phyloP scores from a whole-genome alignment of 2,329 filamentous ascomycete genomes.

The Cladosporium austrohemisphaericum region DNA sequence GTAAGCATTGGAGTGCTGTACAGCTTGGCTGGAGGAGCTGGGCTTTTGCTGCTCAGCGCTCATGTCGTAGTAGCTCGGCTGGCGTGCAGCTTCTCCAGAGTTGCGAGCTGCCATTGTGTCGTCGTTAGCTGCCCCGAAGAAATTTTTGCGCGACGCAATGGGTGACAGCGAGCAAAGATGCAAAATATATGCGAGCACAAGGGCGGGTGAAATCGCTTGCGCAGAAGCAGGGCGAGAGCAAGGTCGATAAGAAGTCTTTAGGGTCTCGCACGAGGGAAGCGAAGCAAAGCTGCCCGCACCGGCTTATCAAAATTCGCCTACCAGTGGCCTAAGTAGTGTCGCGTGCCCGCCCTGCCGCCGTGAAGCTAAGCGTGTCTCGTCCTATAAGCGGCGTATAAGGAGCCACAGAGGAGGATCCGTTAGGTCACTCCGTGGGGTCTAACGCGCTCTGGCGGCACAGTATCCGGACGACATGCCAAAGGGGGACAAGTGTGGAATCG shows the following conservation, averaged over 20 bases:
- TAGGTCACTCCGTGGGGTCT: slow-evolving; percentile 1
- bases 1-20: not conserved
- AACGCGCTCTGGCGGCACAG: not conserved
- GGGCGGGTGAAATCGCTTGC: not conserved
- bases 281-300: slow-evolving; percentile 5
- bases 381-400: slow-evolving; percentile 1
- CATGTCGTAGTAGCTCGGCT: not conserved
- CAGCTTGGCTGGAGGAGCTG: slow-evolving; percentile 1
- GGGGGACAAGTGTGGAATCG: not conserved
- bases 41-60: no score
- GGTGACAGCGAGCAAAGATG: not conserved
- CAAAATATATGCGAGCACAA: slow-evolving; percentile 2
- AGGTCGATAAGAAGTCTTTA: slow-evolving; percentile 6
- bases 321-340: slow-evolving; percentile 13
- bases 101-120: slow-evolving; percentile 11
- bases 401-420: not conserved
- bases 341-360: slow-evolving; percentile 11
- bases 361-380: slow-evolving; percentile 11
- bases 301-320: slow-evolving; percentile 16
- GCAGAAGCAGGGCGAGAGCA: not conserved
- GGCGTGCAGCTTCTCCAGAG: slow-evolving; percentile 1
- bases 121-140: not conserved
- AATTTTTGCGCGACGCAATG: slow-evolving; percentile 3
- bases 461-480: slow-evolving; percentile 11
- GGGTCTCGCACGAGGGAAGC: not conserved